Percentiles rank a stretch among this genome's conserved stretches.
These are phyloP conservation scores for Scleroderma citrinum DNA, from an alignment of 768 basidiomycete species.

Conservation along the genomic window DNA sequence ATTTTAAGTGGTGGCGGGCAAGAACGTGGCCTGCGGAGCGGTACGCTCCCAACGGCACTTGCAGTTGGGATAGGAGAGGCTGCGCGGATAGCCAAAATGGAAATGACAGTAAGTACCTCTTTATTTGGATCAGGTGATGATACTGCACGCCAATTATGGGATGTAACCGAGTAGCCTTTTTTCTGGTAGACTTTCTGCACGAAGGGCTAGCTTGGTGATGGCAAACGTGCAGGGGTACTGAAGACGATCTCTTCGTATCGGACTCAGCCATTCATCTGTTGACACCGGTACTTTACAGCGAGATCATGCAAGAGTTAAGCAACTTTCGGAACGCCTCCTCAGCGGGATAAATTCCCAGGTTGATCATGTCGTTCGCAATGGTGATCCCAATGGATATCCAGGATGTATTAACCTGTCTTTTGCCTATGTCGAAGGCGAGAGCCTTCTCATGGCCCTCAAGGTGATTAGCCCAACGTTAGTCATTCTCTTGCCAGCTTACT, in stretches of 20 bases:
- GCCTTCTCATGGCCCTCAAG: slow-evolving; percentile 96
- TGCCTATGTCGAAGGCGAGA: slow-evolving; percentile 96
- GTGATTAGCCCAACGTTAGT: slow-evolving; percentile 32
- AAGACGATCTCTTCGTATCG: slow-evolving; percentile 21
- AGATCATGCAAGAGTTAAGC: slow-evolving; percentile 70
- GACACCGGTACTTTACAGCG: slow-evolving; percentile 39
- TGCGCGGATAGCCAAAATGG: slow-evolving; percentile 81
- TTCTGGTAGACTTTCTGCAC: slow-evolving; percentile 9
- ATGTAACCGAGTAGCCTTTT: slow-evolving; percentile 40
- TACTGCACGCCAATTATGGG: slow-evolving; percentile 33
- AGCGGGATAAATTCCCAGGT: slow-evolving; percentile 76
- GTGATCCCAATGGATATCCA: slow-evolving; percentile 85
- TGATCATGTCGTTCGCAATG: slow-evolving; percentile 90
- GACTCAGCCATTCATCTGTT: not conserved
- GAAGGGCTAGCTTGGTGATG: slow-evolving; percentile 53
- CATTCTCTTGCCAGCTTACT: not conserved
- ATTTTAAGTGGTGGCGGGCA: slow-evolving; percentile 95
- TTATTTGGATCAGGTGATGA: slow-evolving; percentile 36
- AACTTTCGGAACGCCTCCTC: slow-evolving; percentile 77
- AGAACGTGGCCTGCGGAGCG: slow-evolving; percentile 90
- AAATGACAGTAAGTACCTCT: slow-evolving; percentile 78
- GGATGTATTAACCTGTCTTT: slow-evolving; percentile 96
- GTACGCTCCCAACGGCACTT: slow-evolving; percentile 86
- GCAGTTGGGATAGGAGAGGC: slow-evolving; percentile 95
- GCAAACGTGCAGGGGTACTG: slow-evolving; percentile 94